Percentiles rank a stretch among this genome's conserved stretches.
Evolutionary conservation across 768 basidiomycete genomes (phyloP).

Genomic region (Lepiota brunneoincarnata): DNA sequence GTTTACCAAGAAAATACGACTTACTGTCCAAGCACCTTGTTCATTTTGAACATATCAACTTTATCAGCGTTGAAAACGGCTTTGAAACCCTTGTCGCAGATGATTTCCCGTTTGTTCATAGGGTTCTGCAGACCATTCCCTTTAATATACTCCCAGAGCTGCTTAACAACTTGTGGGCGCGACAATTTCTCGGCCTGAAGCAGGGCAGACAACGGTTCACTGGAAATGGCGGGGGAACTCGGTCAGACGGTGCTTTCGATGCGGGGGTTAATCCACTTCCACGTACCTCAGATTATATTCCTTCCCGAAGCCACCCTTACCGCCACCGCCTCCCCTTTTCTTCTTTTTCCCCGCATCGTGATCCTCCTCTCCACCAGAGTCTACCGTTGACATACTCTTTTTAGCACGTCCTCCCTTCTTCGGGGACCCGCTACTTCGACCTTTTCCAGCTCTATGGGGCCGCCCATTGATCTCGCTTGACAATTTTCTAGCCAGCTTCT

Average conservation of each 20-base stretch:
- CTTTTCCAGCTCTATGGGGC: slow-evolving; percentile 44
- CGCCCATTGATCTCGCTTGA: slow-evolving; percentile 69
- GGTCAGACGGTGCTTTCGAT: slow-evolving; percentile 10
- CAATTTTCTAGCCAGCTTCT: slow-evolving; percentile 66
- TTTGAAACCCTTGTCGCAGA: slow-evolving; percentile 72
- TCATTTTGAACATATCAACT: slow-evolving; percentile 95
- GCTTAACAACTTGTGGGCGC: slow-evolving; percentile 88
- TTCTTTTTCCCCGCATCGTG: slow-evolving; percentile 37
- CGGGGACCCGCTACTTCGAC: slow-evolving; percentile 32
- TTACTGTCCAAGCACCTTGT: slow-evolving; percentile 82
- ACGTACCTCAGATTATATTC: slow-evolving; percentile 70
- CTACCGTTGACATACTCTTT: slow-evolving; percentile 56
- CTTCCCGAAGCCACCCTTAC: slow-evolving; percentile 77
- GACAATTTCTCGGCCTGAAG: slow-evolving; percentile 69
- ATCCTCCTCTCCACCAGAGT: slow-evolving; percentile 52
- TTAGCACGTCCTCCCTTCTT: slow-evolving; percentile 42
- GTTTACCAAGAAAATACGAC: slow-evolving; percentile 18
- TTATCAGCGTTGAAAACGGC: slow-evolving; percentile 79
- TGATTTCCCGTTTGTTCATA: slow-evolving; percentile 75
- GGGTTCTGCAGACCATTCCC: slow-evolving; percentile 82
- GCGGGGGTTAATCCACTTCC: not conserved
- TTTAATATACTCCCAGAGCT: slow-evolving; percentile 89
- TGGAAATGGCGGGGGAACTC: slow-evolving; percentile 26
- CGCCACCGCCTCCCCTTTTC: slow-evolving; percentile 42
- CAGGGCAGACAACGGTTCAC: slow-evolving; percentile 71